Evolutionary conservation across 2,329 filamentous ascomycete species (phyloP).

Genomic region (Dactylellina cionopaga): DNA sequence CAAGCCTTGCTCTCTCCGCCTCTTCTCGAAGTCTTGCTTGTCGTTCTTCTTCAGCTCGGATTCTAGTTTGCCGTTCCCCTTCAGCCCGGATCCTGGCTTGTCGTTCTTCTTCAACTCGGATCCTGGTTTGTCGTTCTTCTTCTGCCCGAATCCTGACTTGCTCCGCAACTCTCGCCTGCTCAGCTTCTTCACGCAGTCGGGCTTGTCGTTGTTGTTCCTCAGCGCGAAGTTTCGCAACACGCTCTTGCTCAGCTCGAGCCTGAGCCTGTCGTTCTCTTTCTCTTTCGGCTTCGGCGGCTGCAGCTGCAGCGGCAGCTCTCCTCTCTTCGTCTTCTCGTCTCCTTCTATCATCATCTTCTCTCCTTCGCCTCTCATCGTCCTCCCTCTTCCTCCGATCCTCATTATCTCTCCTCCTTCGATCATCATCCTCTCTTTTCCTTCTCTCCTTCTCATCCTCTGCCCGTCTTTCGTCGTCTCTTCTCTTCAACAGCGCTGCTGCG

Average conservation of each 20-base stretch:
- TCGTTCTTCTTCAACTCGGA: background rate
- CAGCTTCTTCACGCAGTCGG: slow-evolving; percentile 23
- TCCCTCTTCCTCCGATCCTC: slow-evolving; percentile 6
- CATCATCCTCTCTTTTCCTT: slow-evolving; percentile 16
- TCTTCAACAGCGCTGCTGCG: slow-evolving; percentile 32
- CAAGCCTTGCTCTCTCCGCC: slow-evolving; percentile 21
- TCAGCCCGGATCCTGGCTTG: background rate
- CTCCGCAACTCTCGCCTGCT: slow-evolving; percentile 16
- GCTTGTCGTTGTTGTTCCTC: slow-evolving; percentile 10
- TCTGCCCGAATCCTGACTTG: no score
- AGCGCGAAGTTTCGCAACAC: background rate
- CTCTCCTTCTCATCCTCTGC: slow-evolving; percentile 22
- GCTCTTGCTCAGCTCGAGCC: background rate
- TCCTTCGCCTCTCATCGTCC: slow-evolving; percentile 9
- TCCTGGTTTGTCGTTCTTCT: background rate
- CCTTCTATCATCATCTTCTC: slow-evolving; percentile 29
- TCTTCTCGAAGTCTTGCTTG: slow-evolving; percentile 11
- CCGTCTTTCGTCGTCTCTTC: slow-evolving; percentile 11
- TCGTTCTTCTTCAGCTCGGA: slow-evolving; percentile 22
- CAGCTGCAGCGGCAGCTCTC: slow-evolving; percentile 20
- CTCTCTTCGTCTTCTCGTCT: slow-evolving; percentile 17
- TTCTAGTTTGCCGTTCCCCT: background rate
- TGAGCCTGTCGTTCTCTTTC: background rate
- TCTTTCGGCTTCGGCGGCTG: slow-evolving; percentile 14
- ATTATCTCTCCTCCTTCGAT: slow-evolving; percentile 1